Conservation (phyloP, 192 early-diverging fungal species). For the Haplosporangium gracile region DNA sequence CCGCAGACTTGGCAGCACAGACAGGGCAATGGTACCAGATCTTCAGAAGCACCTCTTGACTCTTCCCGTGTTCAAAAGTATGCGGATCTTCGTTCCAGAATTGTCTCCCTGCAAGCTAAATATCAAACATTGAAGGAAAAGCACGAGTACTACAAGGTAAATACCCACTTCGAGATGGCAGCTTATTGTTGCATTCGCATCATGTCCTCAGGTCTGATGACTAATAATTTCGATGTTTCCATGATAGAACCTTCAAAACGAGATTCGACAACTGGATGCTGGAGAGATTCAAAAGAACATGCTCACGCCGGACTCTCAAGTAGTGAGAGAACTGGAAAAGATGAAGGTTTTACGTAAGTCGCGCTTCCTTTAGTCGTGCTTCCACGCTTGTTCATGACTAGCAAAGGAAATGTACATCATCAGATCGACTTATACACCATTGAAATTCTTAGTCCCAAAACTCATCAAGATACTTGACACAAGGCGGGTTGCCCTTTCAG, state of each 20-base stretch:
- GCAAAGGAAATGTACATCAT: background rate
- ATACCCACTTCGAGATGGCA: background rate
- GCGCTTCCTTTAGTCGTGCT: background rate
- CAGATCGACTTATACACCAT: background rate
- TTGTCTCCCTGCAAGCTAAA: conserved; percentile 29
- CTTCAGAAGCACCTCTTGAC: background rate
- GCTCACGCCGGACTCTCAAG: conserved; percentile 26
- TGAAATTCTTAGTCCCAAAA: conserved; percentile 22
- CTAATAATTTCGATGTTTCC: background rate
- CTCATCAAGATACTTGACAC: conserved; percentile 22
- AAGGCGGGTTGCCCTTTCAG: conserved; percentile 12
- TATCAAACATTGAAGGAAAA: conserved; percentile 34
- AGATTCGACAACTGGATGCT: conserved; percentile 32
- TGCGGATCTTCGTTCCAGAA: conserved; percentile 29
- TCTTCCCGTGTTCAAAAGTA: conserved; percentile 32
- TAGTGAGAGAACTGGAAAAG: conserved; percentile 27
- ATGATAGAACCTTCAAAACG: conserved; percentile 23
- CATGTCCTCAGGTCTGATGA: too few species aligned
- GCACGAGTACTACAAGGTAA: conserved; percentile 50
- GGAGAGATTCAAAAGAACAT: conserved; percentile 37
- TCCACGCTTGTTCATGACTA: background rate
- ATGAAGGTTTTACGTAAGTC: conserved; percentile 39
- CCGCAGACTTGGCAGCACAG: conserved; percentile 48
- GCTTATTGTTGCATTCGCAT: background rate
- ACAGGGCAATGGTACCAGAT: conserved; percentile 1